Base-by-base conservation (phyloP, 192 early-diverging fungal species). In the Rhizophagus prolifer region DNA sequence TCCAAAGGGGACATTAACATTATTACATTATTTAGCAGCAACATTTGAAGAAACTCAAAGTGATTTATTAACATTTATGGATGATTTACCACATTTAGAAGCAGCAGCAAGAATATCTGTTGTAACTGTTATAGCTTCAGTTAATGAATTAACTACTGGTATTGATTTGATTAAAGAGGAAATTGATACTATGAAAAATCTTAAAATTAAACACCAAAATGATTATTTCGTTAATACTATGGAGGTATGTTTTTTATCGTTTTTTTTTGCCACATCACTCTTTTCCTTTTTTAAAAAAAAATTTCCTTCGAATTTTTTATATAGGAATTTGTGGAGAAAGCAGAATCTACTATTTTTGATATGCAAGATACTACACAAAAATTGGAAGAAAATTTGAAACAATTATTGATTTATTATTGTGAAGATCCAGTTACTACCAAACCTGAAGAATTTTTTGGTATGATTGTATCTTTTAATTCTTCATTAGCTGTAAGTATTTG, bases 361-460 rank as follows among this genome's bases (percentile, higher is more conserved):
- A 76, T 87, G 10, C 79, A 81, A 30, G 60, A 73, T 21, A 77
- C 82, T 50, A 82, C 83, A 0, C 81, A 79, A 38, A 78, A 81
- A 1, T 76, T 86, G 6, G 88, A 89, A 64, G 83, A 87, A 8
- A 79, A 84, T 23, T 47, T 86, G 4, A 85, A 76, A 60, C 44
- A 81, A 28, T 63, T 89, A 13, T 78, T 87, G 31, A 62, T 81
- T 26, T 89, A 85, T 61, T 89, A 85, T 65, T 86, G 88, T 9
- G 88, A 89, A 68, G 86, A 89, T 74, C 82, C 88, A 13, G 60
- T 60, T 23, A 62, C 63, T 12, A 85, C 77, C 13, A 87, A 87
- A 63, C 81, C 85, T 9, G 88, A 89, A 79, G 88, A 87, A 58
- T 89, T 89, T 70, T 89, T 87, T 72, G 83, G 82, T 2, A 84